Percentiles rank a stretch among this genome's conserved stretches.
Evolutionary conservation across 2,329 filamentous ascomycete species (phyloP).

Genomic region (Simplicillium sp.): DNA sequence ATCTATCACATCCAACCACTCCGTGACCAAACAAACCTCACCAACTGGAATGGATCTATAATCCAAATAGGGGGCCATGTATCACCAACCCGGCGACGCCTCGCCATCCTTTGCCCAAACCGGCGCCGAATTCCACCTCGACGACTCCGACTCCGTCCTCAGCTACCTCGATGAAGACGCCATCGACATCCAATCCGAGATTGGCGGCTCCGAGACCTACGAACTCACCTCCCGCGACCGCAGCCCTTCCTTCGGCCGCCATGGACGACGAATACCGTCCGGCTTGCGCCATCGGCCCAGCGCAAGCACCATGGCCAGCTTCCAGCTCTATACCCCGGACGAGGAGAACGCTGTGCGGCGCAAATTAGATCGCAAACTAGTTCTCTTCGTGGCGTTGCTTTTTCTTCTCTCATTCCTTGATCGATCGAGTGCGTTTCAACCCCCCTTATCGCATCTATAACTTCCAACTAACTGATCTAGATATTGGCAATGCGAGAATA

Average conservation of each 20-base stretch:
- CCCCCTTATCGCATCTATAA: neutral
- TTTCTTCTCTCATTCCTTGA: constrained; percentile 84
- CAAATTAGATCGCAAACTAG: constrained; percentile 69
- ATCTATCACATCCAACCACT: too few relatives aligned
- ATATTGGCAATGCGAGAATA: constrained; percentile 54
- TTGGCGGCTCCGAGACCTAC: constrained; percentile 20
- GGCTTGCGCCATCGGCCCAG: constrained; percentile 3
- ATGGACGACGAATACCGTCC: constrained; percentile 1
- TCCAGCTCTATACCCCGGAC: constrained; percentile 43
- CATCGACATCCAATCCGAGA: constrained; percentile 17
- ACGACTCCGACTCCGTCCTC: constrained; percentile 19
- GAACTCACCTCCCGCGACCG: constrained; percentile 15
- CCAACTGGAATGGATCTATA: too few relatives aligned
- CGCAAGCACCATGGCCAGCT: constrained; percentile 23
- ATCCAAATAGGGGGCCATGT: constrained; percentile 9
- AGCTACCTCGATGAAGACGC: constrained; percentile 10
- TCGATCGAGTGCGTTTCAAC: constrained; percentile 58
- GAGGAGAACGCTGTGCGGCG: constrained; percentile 64
- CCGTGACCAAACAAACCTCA: too few relatives aligned
- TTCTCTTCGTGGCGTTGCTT: constrained; percentile 70
- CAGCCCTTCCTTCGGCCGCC: neutral
- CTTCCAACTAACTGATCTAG: constrained; percentile 20
- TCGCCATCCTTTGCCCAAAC: constrained; percentile 30
- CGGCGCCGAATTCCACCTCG: constrained; percentile 24
- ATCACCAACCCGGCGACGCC: constrained; percentile 14